Base-by-base conservation (phyloP, 192 early-diverging fungal species). In the Pecoramyces ruminantium region DNA sequence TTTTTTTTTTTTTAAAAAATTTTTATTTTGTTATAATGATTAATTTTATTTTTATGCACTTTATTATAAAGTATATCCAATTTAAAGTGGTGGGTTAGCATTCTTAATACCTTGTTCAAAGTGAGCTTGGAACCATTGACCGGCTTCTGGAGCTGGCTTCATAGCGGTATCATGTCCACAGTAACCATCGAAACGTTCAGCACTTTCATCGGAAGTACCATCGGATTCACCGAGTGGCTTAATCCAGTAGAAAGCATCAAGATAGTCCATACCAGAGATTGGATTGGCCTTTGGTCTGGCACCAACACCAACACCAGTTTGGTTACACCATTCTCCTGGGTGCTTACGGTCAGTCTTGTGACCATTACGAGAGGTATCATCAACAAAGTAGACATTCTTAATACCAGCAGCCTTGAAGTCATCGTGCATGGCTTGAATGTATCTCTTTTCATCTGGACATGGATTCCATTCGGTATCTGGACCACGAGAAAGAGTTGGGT, bases 171-270 rank as follows among this genome's bases (percentile, higher is more conserved):
- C 67, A 8, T 82, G 42, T 4, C 42, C 42, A 51, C 42, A 51
- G 42, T 51, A 51, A 51, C 42, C 42, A 51, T 51, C 42, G 18
- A 4, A 51, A 51, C 42, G 42, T 0, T 1, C 17, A 51, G 42
- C 42, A 21, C 2, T 21, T 21, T 15, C 21, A 39, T 86, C 85
- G 30, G 87, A 88, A 30, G 83, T 85, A 77, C 86, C 86, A 79
- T 87, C 86, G 28, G 79, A 51, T 78, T 87, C 86, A 77, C 86
- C 86, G 25, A 79, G 85, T 29, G 86, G 86, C 84, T 87, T 87
- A 29, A 87, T 39, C 86, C 86, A 87, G 29, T 86, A 78, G 84
- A 88, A 89, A 29, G 86, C 86, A 78, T 89, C 86, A 78, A 87
- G 77, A 11, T 77, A 84, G 29, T 86, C 58, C 25, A 81, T 78